phyloP scores from a whole-genome alignment of 192 early-diverging fungal species.

The Coemansia brasiliensis region DNA sequence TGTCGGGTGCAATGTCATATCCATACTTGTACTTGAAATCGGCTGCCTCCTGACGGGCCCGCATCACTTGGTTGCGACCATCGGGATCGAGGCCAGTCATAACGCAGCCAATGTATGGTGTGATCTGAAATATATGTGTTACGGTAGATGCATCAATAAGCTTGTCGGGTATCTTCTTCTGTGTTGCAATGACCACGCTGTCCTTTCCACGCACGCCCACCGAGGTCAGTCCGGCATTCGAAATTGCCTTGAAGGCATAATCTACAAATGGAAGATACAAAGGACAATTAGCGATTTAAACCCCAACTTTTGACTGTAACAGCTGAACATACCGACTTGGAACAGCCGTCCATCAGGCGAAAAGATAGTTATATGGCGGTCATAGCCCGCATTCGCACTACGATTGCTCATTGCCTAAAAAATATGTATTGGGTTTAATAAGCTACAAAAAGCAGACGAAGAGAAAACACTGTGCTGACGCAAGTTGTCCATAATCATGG shows the following conservation, averaged over 20 bases:
- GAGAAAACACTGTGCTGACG: too few species aligned
- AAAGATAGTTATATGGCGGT: conserved; percentile 99
- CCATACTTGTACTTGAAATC: conserved; percentile 99
- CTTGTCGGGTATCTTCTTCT: conserved; percentile 97
- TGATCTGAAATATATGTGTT: conserved; percentile 91
- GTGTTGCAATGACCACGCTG: conserved; percentile 90
- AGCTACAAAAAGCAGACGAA: too few species aligned
- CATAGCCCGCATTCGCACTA: conserved; percentile 75
- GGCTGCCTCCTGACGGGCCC: conserved; percentile 93
- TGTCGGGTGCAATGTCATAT: conserved; percentile 94
- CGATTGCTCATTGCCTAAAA: conserved; percentile 41
- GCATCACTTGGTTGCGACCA: conserved; percentile 87
- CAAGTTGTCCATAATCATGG: too few species aligned
- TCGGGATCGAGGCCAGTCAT: conserved; percentile 97
- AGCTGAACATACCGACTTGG: conserved; percentile 85
- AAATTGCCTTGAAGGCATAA: conserved; percentile 99
- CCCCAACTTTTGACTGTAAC: not conserved
- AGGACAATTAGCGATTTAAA: not conserved
- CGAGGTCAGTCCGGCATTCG: conserved; percentile 92
- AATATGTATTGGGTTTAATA: too few species aligned
- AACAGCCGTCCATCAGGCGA: conserved; percentile 99
- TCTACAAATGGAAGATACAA: conserved; percentile 60
- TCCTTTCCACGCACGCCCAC: conserved; percentile 96
- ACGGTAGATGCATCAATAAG: conserved; percentile 90
- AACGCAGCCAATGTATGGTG: conserved; percentile 93